These are phyloP conservation scores for Candida taoyuanica DNA, from an alignment of 805 yeast genomes.

Conservation along the genomic window DNA sequence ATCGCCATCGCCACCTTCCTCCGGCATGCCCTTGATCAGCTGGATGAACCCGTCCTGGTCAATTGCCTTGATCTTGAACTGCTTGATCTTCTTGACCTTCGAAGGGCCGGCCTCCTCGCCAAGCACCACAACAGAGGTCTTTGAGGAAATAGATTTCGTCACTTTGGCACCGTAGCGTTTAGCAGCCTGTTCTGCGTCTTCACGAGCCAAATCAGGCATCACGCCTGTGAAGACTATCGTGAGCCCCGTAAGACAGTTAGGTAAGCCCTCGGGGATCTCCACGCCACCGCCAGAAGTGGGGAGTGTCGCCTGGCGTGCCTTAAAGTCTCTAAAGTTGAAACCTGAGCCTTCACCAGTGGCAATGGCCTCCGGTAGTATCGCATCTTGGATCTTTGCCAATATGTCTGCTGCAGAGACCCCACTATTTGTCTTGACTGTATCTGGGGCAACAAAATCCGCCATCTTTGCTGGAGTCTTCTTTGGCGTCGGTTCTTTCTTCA, in stretches of 20 bases:
- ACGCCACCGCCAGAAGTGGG: constrained; percentile 33
- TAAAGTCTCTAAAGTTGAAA: constrained; percentile 54
- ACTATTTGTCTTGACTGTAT: constrained; percentile 8
- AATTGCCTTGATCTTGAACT: constrained; percentile 71
- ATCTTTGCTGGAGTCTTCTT: constrained; percentile 5
- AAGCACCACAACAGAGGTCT: constrained; percentile 82
- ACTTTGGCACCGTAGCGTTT: constrained; percentile 89
- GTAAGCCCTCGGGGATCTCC: constrained; percentile 75
- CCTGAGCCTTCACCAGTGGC: constrained; percentile 47
- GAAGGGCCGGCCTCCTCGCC: constrained; percentile 97
- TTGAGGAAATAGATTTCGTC: constrained; percentile 77
- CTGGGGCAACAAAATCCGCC: background rate
- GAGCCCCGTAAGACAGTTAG: constrained; percentile 82
- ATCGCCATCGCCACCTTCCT: constrained; percentile 84
- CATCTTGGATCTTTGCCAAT: constrained; percentile 66
- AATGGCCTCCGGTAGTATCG: constrained; percentile 49
- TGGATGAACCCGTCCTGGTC: constrained; percentile 82
- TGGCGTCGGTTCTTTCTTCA: constrained; percentile 8
- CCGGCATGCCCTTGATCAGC: constrained; percentile 75
- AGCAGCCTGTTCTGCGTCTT: constrained; percentile 69
- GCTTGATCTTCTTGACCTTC: constrained; percentile 78
- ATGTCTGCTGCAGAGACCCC: constrained; percentile 48
- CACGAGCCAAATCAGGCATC: constrained; percentile 74
- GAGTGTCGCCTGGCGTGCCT: constrained; percentile 37
- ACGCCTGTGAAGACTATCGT: constrained; percentile 93